Conservation (phyloP, 805 yeast species). For the Kodamaea nitidulidarum region DNA sequence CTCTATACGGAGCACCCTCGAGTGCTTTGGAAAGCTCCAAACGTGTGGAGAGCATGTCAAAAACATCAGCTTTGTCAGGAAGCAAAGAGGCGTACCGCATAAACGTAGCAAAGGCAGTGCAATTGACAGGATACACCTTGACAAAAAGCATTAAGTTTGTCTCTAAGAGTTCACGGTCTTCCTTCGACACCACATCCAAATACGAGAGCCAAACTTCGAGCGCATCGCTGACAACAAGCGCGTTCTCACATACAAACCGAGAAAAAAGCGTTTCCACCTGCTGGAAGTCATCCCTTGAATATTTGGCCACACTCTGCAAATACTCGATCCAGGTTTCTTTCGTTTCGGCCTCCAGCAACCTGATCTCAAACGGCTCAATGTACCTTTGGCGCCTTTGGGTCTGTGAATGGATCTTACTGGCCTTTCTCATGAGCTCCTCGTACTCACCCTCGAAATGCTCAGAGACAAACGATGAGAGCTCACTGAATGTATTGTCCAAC, state of each 20-base stretch:
- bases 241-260: neutral
- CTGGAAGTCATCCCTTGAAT: constrained; percentile 19
- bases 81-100: constrained; percentile 16
- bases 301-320: constrained; percentile 22
- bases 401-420: constrained; percentile 26
- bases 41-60: constrained; percentile 9
- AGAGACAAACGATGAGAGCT: constrained; percentile 40
- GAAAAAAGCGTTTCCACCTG: constrained; percentile 20
- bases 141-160: constrained; percentile 19
- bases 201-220: constrained; percentile 25
- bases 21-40: constrained; percentile 14
- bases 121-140: constrained; percentile 20
- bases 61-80: constrained; percentile 10
- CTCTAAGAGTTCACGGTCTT: constrained; percentile 8
- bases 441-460: constrained; percentile 24
- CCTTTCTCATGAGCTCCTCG: constrained; percentile 31
- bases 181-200: constrained; percentile 24
- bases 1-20: constrained; percentile 16
- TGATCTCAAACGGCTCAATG: constrained; percentile 35
- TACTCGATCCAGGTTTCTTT: constrained; percentile 29
- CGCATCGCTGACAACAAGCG: neutral
- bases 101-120: constrained; percentile 25
- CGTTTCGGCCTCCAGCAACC: constrained; percentile 14
- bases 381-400: constrained; percentile 26
- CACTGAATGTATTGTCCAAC: constrained; percentile 37